These are phyloP conservation scores for Kluyveromyces nonfermentans DNA, from an alignment of 805 yeast genomes.

Conservation along the genomic window DNA sequence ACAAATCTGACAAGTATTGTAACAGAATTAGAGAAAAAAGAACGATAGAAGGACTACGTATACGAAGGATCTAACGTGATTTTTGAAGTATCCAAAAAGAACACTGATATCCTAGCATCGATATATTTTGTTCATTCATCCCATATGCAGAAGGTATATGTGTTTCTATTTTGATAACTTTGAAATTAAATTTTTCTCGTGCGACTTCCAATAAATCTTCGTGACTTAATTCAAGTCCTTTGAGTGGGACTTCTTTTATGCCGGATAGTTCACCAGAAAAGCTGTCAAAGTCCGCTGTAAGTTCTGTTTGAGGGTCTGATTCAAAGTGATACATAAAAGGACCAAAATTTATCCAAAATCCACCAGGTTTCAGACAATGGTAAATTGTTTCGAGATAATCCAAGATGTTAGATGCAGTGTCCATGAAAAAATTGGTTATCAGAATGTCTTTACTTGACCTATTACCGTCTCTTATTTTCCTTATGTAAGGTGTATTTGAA, in stretches of 20 bases:
- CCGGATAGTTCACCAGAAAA: conserved; percentile 11
- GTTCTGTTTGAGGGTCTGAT: conserved; percentile 31
- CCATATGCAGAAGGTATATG: conserved; percentile 44
- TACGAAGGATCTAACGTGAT: not conserved
- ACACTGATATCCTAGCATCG: conserved; percentile 45
- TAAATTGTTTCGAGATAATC: conserved; percentile 42
- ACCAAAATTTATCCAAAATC: conserved; percentile 53
- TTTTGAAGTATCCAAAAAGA: conserved; percentile 55
- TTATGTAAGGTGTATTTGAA: conserved; percentile 18
- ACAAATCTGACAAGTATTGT: conserved; percentile 12
- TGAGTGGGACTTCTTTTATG: conserved; percentile 13
- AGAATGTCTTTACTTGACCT: conserved; percentile 33
- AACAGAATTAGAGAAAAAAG: conserved; percentile 12
- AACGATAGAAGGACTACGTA: too few species aligned
- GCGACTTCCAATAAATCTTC: conserved; percentile 43
- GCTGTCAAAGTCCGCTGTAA: conserved; percentile 15
- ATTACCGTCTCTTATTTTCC: conserved; percentile 32
- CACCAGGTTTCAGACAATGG: conserved; percentile 35
- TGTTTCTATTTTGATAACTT: conserved; percentile 34
- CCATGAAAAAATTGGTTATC: conserved; percentile 47
- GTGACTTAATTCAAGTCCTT: conserved; percentile 46
- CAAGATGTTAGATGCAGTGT: conserved; percentile 46
- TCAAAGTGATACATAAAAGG: conserved; percentile 62
- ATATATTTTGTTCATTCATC: conserved; percentile 37
- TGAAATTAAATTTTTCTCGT: conserved; percentile 38